Evolutionary conservation across 2,329 filamentous ascomycete genomes (phyloP).

Genomic region (Pestalotiopsis sp.): DNA sequence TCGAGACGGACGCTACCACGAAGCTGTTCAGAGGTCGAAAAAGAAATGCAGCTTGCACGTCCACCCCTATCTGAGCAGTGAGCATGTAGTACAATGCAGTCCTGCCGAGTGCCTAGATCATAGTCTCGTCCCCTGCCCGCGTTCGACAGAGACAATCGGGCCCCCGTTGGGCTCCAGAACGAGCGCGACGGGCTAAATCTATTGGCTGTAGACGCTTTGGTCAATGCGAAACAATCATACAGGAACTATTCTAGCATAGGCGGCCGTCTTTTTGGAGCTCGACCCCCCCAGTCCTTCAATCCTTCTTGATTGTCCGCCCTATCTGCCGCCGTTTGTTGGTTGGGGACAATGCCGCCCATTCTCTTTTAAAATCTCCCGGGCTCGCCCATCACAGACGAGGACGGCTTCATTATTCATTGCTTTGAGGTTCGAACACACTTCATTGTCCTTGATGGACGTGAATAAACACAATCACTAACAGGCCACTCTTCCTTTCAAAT

Average conservation of each 20-base stretch:
- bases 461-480: conserved; percentile 24
- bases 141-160: conserved; percentile 19
- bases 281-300: conserved; percentile 15
- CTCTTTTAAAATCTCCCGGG: conserved; percentile 24
- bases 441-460: conserved; percentile 31
- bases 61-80: background rate
- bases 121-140: conserved; percentile 18
- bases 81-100: background rate
- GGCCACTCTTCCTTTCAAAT: conserved; percentile 20
- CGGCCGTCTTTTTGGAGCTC: background rate
- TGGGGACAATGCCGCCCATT: conserved; percentile 12
- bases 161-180: conserved; percentile 28
- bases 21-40: background rate
- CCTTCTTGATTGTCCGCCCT: conserved; percentile 18
- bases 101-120: conserved; percentile 18
- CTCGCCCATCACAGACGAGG: conserved; percentile 18
- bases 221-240: conserved; percentile 27
- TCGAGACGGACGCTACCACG: background rate
- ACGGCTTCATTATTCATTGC: conserved; percentile 22
- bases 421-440: conserved; percentile 17
- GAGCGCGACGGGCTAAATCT: conserved; percentile 22
- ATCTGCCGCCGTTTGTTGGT: background rate
- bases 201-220: conserved; percentile 28
- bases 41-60: background rate
- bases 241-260: background rate